These are phyloP conservation scores for Annulohypoxylon nitens DNA, from an alignment of 495 filamentous ascomycete species.

Conservation along the genomic window DNA sequence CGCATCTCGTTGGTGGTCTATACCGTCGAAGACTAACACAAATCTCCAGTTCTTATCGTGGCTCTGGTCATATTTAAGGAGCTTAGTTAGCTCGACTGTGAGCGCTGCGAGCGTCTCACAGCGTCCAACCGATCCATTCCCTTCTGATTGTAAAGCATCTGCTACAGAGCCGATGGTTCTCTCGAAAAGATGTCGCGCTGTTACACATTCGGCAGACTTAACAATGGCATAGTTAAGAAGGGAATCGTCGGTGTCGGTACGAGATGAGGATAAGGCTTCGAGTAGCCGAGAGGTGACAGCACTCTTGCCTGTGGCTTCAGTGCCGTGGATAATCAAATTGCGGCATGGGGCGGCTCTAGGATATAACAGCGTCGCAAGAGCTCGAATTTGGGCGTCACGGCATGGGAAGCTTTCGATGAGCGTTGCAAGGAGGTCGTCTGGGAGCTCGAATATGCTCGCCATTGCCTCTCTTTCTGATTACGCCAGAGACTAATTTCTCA, in stretches of 20 bases:
- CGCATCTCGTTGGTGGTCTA: constrained; percentile 87
- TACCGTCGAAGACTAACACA: constrained; percentile 89
- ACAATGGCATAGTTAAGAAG: constrained; percentile 75
- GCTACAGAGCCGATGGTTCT: constrained; percentile 67
- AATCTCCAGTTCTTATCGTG: constrained; percentile 62
- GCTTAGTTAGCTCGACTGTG: constrained; percentile 72
- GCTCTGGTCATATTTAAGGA: constrained; percentile 64
- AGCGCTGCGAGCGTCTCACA: constrained; percentile 85
- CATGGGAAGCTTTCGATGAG: constrained; percentile 68
- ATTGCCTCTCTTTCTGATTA: constrained; percentile 21
- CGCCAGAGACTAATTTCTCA: not conserved
- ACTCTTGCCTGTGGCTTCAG: constrained; percentile 93
- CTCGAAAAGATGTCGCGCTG: constrained; percentile 87
- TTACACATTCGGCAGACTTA: constrained; percentile 87
- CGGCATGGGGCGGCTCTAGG: constrained; percentile 61
- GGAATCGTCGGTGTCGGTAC: not conserved
- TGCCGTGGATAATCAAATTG: constrained; percentile 83
- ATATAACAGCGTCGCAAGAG: constrained; percentile 72
- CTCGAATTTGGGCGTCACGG: constrained; percentile 72
- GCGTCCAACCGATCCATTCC: constrained; percentile 53
- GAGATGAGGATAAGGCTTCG: constrained; percentile 21
- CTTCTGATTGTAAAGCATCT: constrained; percentile 63
- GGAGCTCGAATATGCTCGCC: constrained; percentile 59
- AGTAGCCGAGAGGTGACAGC: constrained; percentile 76
- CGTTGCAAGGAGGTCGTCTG: constrained; percentile 65